Conservation (phyloP, 1,139 yeast species). For the Lodderomyces elongisporus region DNA sequence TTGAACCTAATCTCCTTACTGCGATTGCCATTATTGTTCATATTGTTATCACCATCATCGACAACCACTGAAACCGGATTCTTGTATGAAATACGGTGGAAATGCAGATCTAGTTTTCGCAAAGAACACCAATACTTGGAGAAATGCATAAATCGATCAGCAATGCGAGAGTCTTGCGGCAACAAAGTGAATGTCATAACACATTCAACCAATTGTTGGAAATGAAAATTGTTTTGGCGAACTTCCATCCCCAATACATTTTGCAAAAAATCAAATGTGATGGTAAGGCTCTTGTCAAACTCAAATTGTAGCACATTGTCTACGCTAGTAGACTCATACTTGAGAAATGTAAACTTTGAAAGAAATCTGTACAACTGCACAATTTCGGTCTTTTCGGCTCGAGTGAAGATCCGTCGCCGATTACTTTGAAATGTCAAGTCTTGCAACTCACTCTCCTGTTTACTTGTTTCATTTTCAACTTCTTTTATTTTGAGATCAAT, state of each 20-base stretch:
- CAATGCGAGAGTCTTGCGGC: conserved; percentile 3
- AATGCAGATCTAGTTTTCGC: conserved; percentile 22
- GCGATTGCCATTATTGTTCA: too few species aligned
- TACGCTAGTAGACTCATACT: conserved; percentile 7
- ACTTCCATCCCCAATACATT: conserved; percentile 1
- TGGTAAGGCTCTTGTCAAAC: conserved; percentile 15
- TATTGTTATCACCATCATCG: conserved; percentile 4
- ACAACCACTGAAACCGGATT: conserved; percentile 19
- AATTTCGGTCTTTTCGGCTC: neutral
- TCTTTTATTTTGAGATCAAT: conserved; percentile 1
- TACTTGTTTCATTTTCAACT: conserved; percentile 10
- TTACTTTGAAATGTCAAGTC: conserved; percentile 19
- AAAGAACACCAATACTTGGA: conserved; percentile 18
- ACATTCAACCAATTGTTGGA: conserved; percentile 10
- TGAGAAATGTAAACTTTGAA: neutral
- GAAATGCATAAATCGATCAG: conserved; percentile 16
- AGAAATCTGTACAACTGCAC: neutral
- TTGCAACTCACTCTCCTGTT: conserved; percentile 12
- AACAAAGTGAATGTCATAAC: conserved; percentile 3
- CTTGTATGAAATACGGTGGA: conserved; percentile 25
- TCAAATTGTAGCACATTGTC: conserved; percentile 12
- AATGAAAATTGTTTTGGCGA: conserved; percentile 3
- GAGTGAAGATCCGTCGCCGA: neutral
- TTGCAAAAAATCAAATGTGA: conserved; percentile 14
- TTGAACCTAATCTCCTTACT: conserved; percentile 9